phyloP scores from a whole-genome alignment of 306 rosid species.

The Potentilla sterilis region DNA sequence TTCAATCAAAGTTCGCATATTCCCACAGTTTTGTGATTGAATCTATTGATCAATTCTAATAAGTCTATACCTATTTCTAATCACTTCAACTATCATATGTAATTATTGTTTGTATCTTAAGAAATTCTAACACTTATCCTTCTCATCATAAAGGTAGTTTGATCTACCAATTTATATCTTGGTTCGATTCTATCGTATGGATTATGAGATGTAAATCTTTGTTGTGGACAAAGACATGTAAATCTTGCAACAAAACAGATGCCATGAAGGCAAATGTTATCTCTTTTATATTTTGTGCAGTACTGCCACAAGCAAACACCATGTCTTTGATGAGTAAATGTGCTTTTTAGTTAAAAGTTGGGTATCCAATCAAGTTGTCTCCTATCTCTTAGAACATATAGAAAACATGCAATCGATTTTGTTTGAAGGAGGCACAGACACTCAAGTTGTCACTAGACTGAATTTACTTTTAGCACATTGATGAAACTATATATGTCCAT shows the following conservation, averaged over 20 bases:
- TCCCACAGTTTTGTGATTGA: neutral
- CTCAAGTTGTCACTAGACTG: constrained; percentile 12
- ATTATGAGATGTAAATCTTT: neutral
- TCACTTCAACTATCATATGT: neutral
- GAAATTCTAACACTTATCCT: neutral
- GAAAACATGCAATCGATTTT: neutral
- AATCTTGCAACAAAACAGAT: neutral
- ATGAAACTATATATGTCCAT: neutral
- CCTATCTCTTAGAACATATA: neutral
- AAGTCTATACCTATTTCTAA: neutral
- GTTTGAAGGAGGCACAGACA: constrained; percentile 4
- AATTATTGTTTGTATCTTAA: neutral
- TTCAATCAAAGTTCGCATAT: neutral
- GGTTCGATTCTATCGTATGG: neutral
- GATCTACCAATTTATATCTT: neutral
- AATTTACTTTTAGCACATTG: constrained; percentile 14
- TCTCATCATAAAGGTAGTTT: neutral
- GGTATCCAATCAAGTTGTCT: constrained; percentile 25
- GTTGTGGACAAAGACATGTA: neutral
- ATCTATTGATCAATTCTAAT: neutral
- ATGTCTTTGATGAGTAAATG: neutral
- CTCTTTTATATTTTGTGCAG: neutral
- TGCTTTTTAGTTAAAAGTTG: constrained; percentile 14
- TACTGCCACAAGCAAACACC: neutral
- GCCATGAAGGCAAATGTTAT: neutral